Evolutionary conservation across 805 yeast species (phyloP), one percentile per base, ranked within the genome.

Genomic region (Dipodascopsis uninucleata): DNA sequence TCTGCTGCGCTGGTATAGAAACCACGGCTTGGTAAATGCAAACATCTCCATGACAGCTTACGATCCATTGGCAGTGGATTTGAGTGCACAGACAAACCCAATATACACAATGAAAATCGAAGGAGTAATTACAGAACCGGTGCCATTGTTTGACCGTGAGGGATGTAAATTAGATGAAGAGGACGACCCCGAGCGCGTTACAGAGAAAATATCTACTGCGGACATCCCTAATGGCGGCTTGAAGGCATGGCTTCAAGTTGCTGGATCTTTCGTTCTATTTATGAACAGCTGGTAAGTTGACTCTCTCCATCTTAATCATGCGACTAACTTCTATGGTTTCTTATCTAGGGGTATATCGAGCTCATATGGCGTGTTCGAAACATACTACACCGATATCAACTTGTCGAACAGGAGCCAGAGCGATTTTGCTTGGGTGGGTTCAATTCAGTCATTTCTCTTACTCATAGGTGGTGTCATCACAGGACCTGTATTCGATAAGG

Each of bases 281-380:
- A 34, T 46, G 10, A 46, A 46, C 20, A 43, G 45, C 28, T 47
- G 48, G 48, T 47, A 18, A 12, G 47, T 24, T 6, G 2, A 3
- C 4, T 31, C 12, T 8, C 16, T 18, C 10, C 24, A 6, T 7
- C 6, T 12, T 9, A 6, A 32, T 25, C 9, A 12, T 8, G 10
- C 9, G 8, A 18, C 39, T 36, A 25, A 7, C 14, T 6, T 23
- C 12, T 7, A n/a, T 22, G 8, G 10, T 4, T 2, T 9, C 44
- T 42, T 26, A 37, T 21, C 10, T 18, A 47, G 52, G 52, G 94
- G 94, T 2, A 53, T 83, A 23, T 32, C 37, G 17, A 47, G 44
- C 20, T 34, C 49, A 4, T 47, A 28, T 18, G 65, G 64, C 14
- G 57, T 48, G 1, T 62, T 53, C 35, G 61, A 62, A 48, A 52